Percentiles rank a stretch among this genome's conserved stretches.
These are phyloP conservation scores for Russula olivacea DNA, from an alignment of 768 basidiomycete genomes.

Conservation along the genomic window DNA sequence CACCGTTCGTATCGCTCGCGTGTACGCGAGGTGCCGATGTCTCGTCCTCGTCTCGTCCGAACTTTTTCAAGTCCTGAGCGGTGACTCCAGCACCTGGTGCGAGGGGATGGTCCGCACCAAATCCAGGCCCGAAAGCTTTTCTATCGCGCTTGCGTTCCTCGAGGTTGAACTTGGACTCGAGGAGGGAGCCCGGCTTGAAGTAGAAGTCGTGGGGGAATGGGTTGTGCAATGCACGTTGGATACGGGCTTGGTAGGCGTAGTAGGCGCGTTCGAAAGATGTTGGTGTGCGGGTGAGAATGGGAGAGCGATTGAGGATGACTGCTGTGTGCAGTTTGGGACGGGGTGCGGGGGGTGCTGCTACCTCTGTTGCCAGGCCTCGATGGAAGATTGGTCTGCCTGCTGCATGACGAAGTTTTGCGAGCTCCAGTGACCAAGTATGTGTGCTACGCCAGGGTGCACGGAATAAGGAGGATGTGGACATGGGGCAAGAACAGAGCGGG, in stretches of 20 bases:
- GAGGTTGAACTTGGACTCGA: constrained; percentile 72
- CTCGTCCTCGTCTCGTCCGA: constrained; percentile 51
- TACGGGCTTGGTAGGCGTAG: constrained; percentile 75
- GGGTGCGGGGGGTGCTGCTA: neutral
- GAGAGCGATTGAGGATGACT: constrained; percentile 74
- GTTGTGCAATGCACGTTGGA: constrained; percentile 80
- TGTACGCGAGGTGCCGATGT: constrained; percentile 55
- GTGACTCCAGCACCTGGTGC: constrained; percentile 19
- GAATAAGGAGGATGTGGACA: constrained; percentile 2
- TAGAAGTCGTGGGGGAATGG: constrained; percentile 89
- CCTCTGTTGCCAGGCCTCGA: constrained; percentile 18
- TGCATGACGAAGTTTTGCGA: neutral
- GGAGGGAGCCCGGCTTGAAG: constrained; percentile 85
- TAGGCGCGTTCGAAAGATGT: constrained; percentile 74
- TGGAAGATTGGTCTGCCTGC: neutral
- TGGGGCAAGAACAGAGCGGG: neutral
- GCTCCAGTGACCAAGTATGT: neutral
- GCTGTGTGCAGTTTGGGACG: constrained; percentile 44
- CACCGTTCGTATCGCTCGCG: constrained; percentile 51
- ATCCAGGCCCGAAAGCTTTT: constrained; percentile 63
- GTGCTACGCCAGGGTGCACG: neutral
- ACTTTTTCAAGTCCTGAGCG: constrained; percentile 21
- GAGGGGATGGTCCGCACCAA: constrained; percentile 33
- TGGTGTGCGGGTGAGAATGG: constrained; percentile 65
- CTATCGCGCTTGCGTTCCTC: constrained; percentile 71